Evolutionary conservation across 139 green algal genomes (phyloP).

Genomic region (Zygnema cylindricum): DNA sequence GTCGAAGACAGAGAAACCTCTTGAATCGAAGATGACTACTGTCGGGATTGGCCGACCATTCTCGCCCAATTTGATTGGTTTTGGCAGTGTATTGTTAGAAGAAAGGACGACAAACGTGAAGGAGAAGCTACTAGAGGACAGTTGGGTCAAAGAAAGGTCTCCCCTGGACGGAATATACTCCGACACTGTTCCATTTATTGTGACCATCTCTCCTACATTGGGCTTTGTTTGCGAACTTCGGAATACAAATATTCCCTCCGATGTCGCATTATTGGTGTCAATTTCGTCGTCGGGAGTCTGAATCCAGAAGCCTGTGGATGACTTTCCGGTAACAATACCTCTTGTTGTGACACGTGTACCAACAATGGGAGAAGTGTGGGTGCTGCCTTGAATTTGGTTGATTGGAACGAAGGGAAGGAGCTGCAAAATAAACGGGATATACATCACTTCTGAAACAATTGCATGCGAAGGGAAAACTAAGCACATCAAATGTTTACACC

Average conservation of each 20-base stretch:
- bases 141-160: neutral
- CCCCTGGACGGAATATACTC: neutral
- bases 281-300: neutral
- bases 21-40: neutral
- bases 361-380: neutral
- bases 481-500: too few relatives aligned
- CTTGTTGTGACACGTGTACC: neutral
- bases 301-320: conserved; percentile 2
- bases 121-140: neutral
- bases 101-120: neutral
- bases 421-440: too few relatives aligned
- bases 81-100: neutral
- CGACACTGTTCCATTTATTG: neutral
- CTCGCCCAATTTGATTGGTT: neutral
- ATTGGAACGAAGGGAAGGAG: too few relatives aligned
- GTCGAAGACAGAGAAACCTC: too few relatives aligned
- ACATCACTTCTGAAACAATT: too few relatives aligned
- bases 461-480: too few relatives aligned
- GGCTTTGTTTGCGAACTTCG: neutral
- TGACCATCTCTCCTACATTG: neutral
- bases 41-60: neutral
- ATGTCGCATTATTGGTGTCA: neutral
- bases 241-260: too few relatives aligned
- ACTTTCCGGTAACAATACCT: neutral
- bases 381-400: conserved; percentile 4